Conservation (phyloP, 345 rosid species). For the Fremontodendron californicum region DNA sequence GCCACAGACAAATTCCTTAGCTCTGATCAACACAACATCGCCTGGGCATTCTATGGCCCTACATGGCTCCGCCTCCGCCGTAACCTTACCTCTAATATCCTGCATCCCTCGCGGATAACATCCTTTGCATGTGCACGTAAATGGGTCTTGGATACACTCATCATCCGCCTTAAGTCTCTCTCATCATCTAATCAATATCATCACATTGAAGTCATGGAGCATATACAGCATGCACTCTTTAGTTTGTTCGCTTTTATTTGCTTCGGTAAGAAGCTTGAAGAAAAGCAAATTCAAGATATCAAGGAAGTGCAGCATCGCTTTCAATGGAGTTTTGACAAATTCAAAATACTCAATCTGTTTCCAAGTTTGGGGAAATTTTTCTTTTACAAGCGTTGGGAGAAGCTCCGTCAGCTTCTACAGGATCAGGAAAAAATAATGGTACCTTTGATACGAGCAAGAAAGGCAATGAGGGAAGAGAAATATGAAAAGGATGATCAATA, state of each 20-base stretch:
- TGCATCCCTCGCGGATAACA: constrained; percentile 5
- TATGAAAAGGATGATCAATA: not conserved
- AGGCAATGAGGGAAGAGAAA: not conserved
- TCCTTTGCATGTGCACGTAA: constrained; percentile 20
- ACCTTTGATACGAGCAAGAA: not conserved
- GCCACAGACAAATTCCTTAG: constrained; percentile 9
- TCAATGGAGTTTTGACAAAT: not conserved
- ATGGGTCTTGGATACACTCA: constrained; percentile 8
- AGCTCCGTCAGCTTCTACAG: not conserved
- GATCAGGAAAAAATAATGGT: not conserved
- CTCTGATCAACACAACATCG: constrained; percentile 23
- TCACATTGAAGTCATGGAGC: not conserved
- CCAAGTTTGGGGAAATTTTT: constrained; percentile 13
- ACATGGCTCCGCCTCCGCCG: constrained; percentile 22
- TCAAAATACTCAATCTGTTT: constrained; percentile 16
- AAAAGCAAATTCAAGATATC: constrained; percentile 3
- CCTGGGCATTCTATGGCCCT: constrained; percentile 16
- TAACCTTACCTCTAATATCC: constrained; percentile 25
- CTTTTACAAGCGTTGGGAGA: not conserved
- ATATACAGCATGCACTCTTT: constrained; percentile 6
- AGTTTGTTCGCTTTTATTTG: constrained; percentile 21
- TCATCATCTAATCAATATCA: not conserved
- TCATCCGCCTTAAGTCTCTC: not conserved
- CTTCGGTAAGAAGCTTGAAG: constrained; percentile 19
- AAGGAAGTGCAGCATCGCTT: not conserved